These are phyloP conservation scores for Amanita molliuscula DNA, from an alignment of 768 basidiomycete genomes.

Conservation along the genomic window DNA sequence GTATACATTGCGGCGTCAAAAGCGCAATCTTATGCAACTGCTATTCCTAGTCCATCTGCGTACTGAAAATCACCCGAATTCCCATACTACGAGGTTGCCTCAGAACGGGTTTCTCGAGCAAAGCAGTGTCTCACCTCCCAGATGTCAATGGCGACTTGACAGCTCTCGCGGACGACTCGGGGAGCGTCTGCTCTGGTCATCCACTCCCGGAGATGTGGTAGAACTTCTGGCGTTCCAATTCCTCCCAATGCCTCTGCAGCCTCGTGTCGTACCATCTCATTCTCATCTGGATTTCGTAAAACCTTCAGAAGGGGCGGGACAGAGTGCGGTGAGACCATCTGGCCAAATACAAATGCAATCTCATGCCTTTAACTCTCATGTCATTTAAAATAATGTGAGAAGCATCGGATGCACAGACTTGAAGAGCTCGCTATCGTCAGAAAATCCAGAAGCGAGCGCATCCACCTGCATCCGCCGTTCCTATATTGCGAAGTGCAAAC, in stretches of 20 bases:
- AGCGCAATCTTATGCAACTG: too few species aligned
- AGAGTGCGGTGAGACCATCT: constrained; percentile 80
- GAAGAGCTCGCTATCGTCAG: constrained; percentile 85
- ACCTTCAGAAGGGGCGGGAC: constrained; percentile 79
- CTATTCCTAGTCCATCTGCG: constrained; percentile 32
- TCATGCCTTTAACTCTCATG: constrained; percentile 59
- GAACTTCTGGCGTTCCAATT: constrained; percentile 87
- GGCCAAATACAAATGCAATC: constrained; percentile 97
- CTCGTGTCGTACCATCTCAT: constrained; percentile 97
- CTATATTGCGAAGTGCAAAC: constrained; percentile 96
- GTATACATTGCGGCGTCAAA: too few species aligned
- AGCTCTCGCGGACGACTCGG: constrained; percentile 88
- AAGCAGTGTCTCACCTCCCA: constrained; percentile 59
- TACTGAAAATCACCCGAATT: constrained; percentile 78
- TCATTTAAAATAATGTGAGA: neutral
- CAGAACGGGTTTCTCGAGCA: constrained; percentile 2
- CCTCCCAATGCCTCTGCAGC: constrained; percentile 98
- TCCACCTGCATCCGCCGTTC: constrained; percentile 77
- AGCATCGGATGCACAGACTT: constrained; percentile 46
- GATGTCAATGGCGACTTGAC: constrained; percentile 95
- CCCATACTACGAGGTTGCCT: constrained; percentile 43
- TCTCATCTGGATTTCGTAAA: constrained; percentile 61
- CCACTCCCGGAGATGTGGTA: constrained; percentile 83
- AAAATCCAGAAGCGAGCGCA: constrained; percentile 85
- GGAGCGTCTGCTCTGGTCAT: constrained; percentile 71